Base-by-base conservation (phyloP, 345 rosid genomes). In the Odontarrhena argentea region DNA sequence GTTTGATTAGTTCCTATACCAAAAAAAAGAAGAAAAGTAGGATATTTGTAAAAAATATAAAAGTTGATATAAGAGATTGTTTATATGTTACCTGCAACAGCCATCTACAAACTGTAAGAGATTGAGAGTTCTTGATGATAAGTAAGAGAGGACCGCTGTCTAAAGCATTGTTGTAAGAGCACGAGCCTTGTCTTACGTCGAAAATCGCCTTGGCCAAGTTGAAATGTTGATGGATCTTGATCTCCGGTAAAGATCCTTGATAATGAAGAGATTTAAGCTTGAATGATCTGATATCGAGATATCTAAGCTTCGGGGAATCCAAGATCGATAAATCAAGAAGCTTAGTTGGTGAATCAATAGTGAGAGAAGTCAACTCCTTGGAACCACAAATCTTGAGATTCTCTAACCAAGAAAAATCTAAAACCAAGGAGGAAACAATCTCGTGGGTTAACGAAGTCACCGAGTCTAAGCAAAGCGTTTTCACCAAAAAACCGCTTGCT, bases 91-190 rank as follows among this genome's bases (percentile, higher is more conserved):
- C 93, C 89, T 83, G 64, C 24, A 78, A 87, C 66, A 65, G 78
- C 93, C 93, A 87, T 74, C 73, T 78, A 24, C 89, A 80, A 0
- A 87, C 63, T 37, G 89, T 83, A 5, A 85, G 83, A 52, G 75
- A 48, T 55, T 76, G 68, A 6, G 84, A 74, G 47, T 87, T 87
- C 78, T 87, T 87, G 50, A 84, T 71, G 6, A 85, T 80, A 13
- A 87, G 52, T 45, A 80, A 55, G 52, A 83, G 73, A n/a, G 76
- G 75, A 55, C 67, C 84, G 35, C 59, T 63, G 60, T 47, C 63
- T 55, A 69, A 75, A 60, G 62, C 36, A 57, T 18, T 25, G 3
- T 32, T 34, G 59, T 13, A 34, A 52, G 22, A 57, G 8, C 50
- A 51, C 28, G 86, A 84, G 7, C 89, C 93, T 77, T 61, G 48